Base-by-base conservation (phyloP, 1,139 yeast species). In the Pneumocystis wakefieldiae region DNA sequence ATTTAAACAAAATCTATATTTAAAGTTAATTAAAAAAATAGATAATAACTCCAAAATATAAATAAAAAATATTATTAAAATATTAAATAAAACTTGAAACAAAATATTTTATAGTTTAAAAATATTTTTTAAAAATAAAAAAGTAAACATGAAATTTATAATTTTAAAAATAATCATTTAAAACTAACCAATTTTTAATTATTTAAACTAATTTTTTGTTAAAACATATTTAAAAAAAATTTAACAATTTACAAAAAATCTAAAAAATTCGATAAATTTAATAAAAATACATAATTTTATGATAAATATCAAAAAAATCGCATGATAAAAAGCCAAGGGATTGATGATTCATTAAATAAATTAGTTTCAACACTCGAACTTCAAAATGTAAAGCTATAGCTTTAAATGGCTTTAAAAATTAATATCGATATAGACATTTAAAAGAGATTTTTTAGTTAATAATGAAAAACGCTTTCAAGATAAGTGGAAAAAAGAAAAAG, bases 391-490 rank as follows among this genome's bases (percentile, higher is more conserved):
- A 48, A 24, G 14, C 24, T 48, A 48, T 48, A 48, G 14, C 6
- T 48, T 48, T 48, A 10, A 48, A 24, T 12, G 7, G 3, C 3
- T 48, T 48, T 48, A 12, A 24, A 24, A 48, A 48, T 48, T 48
- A 24, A 24, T 32, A 8, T 42, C 8, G 17, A n/a, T 15, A 48
- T 48, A 57, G 59, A 67, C 69, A 17, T 62, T 63, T 59, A 69
- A 69, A 64, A 87, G 98, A 79, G 99, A 94, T 80, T 83, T 91
- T 67, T 82, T 94, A 72, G 86, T 89, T 69, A 95, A 80, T 57
- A 86, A 88, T 70, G 98, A 94, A 76, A 86, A 88, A 76, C 87
- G 86, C 75, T 91, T 88, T 76, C 97, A 91, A 76, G 77, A 84
- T 71, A 71, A 82, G 60, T 94, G 99, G 99, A 81, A 83, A 37